These are phyloP conservation scores for Beauveria scarabaeidicola DNA, from an alignment of 2,329 filamentous ascomycete genomes.

Conservation along the genomic window DNA sequence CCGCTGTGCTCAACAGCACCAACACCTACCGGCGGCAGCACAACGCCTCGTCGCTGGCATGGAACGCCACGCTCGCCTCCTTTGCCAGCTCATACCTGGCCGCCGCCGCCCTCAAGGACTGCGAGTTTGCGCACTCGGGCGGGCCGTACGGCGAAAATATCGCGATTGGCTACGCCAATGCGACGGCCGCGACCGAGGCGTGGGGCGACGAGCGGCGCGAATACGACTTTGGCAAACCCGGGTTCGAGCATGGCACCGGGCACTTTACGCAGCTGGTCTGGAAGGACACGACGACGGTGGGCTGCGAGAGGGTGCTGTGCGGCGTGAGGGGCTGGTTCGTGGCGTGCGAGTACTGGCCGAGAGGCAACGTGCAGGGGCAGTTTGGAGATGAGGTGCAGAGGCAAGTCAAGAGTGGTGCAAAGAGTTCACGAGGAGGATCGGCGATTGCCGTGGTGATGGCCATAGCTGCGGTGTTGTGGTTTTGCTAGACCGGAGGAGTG, in stretches of 20 bases:
- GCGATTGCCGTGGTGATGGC: background rate
- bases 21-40: slow-evolving; percentile 58
- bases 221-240: slow-evolving; percentile 51
- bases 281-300: slow-evolving; percentile 52
- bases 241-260: slow-evolving; percentile 53
- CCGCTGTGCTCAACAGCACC: slow-evolving; percentile 54
- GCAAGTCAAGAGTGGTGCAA: background rate
- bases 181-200: slow-evolving; percentile 48
- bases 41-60: slow-evolving; percentile 48
- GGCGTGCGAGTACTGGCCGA: slow-evolving; percentile 62
- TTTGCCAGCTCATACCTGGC: slow-evolving; percentile 45
- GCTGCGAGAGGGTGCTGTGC: slow-evolving; percentile 42
- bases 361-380: slow-evolving; percentile 52
- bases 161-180: slow-evolving; percentile 56
- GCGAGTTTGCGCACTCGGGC: slow-evolving; percentile 46
- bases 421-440: background rate
- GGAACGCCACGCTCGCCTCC: slow-evolving; percentile 55
- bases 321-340: slow-evolving; percentile 51
- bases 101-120: slow-evolving; percentile 21
- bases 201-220: slow-evolving; percentile 49
- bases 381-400: slow-evolving; percentile 32
- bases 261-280: slow-evolving; percentile 71
- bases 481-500: background rate
- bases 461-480: background rate
- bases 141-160: slow-evolving; percentile 69